These are phyloP conservation scores for Pilatotrama ljubarskyi DNA, from an alignment of 768 basidiomycete genomes.

Conservation along the genomic window DNA sequence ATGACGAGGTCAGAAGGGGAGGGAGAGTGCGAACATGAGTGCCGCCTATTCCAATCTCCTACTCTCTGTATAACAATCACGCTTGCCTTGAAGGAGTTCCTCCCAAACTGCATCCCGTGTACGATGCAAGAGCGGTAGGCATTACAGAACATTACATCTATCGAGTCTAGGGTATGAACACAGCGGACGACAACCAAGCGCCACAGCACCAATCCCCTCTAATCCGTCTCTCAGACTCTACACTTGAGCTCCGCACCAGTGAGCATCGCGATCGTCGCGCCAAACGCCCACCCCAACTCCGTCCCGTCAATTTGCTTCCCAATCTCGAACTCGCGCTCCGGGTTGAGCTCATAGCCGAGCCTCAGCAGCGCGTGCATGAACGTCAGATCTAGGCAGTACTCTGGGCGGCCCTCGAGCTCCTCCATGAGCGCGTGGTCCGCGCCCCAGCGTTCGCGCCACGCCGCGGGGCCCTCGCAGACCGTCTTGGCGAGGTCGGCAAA, in stretches of 20 bases:
- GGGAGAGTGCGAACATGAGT: neutral
- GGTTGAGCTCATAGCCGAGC: slow-evolving; percentile 87
- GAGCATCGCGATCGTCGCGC: slow-evolving; percentile 78
- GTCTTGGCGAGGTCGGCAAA: slow-evolving; percentile 63
- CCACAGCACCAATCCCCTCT: neutral
- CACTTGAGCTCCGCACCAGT: slow-evolving; percentile 57
- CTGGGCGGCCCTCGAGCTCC: slow-evolving; percentile 82
- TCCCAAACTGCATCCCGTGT: too few relatives aligned
- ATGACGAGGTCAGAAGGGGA: slow-evolving; percentile 18
- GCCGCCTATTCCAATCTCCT: too few relatives aligned
- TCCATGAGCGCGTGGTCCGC: slow-evolving; percentile 47
- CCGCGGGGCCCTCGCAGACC: slow-evolving; percentile 69
- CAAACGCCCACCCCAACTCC: slow-evolving; percentile 92
- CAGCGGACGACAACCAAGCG: neutral
- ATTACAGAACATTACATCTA: slow-evolving; percentile 6
- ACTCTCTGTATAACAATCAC: too few relatives aligned
- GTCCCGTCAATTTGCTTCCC: slow-evolving; percentile 89
- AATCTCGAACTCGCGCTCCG: slow-evolving; percentile 64
- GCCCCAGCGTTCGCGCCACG: slow-evolving; percentile 58
- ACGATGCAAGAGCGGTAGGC: neutral
- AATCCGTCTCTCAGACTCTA: slow-evolving; percentile 28
- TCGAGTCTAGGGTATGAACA: neutral
- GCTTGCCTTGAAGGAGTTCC: too few relatives aligned
- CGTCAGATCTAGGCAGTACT: slow-evolving; percentile 94
- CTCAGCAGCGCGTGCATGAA: slow-evolving; percentile 90